Evolutionary conservation across 257 asterid species (phyloP).

Genomic region (Solanum infundibuliforme): DNA sequence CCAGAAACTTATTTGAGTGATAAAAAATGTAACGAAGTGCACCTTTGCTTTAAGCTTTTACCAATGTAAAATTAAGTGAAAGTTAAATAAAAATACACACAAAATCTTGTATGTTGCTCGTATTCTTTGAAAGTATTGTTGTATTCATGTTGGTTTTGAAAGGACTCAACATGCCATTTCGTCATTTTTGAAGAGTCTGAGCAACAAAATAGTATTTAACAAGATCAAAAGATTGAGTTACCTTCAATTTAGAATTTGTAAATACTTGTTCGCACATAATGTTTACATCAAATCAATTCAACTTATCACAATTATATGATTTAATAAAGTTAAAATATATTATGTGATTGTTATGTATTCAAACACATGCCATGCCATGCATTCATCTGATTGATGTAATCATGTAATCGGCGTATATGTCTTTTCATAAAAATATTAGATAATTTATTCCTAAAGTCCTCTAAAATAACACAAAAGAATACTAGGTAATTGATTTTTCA

Average conservation of each 20-base stretch:
- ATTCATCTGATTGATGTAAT: background rate
- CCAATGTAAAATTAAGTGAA: background rate
- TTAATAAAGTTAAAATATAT: background rate
- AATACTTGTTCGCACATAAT: background rate
- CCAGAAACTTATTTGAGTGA: background rate
- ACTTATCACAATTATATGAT: background rate
- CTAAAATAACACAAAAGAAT: background rate
- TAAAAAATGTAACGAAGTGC: background rate
- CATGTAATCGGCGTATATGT: background rate
- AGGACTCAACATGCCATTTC: background rate
- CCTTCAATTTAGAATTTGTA: background rate
- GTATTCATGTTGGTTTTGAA: background rate
- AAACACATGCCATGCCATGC: fast-evolving
- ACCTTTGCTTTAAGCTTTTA: background rate
- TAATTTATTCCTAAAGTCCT: background rate
- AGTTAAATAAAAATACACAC: background rate
- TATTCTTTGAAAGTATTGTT: fast-evolving
- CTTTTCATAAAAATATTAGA: background rate
- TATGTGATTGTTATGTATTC: background rate
- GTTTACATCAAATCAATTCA: background rate
- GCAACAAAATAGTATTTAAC: background rate
- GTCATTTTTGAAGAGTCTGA: background rate
- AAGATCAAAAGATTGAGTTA: background rate
- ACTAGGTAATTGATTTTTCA: background rate
- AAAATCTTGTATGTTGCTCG: background rate